These are phyloP conservation scores for Hypoxylon sp. DNA, from an alignment of 2,329 filamentous ascomycete genomes.

Conservation along the genomic window DNA sequence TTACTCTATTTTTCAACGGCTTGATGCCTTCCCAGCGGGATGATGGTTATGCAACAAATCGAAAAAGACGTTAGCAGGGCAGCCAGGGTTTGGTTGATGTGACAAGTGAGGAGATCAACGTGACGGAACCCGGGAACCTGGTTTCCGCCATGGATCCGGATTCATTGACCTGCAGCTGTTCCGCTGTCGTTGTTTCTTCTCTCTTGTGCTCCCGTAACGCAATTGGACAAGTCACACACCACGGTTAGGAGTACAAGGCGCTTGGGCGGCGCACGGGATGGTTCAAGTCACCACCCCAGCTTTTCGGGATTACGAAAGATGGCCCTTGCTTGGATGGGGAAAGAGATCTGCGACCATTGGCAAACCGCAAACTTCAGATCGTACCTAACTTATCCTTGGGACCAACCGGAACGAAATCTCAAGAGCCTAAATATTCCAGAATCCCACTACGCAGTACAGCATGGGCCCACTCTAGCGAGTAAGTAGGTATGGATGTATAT, in stretches of 20 bases:
- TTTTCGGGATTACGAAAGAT: constrained; percentile 44
- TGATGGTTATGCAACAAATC: constrained; percentile 29
- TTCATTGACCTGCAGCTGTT: constrained; percentile 48
- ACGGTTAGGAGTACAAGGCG: constrained; percentile 41
- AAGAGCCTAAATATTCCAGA: constrained; percentile 30
- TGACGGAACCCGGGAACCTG: constrained; percentile 45
- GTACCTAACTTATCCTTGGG: constrained; percentile 40
- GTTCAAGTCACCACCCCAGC: constrained; percentile 41
- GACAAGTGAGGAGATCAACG: constrained; percentile 43
- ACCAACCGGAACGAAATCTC: constrained; percentile 41
- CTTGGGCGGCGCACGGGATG: constrained; percentile 44
- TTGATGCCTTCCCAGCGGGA: constrained; percentile 30
- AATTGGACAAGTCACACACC: constrained; percentile 41
- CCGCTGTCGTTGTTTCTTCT: constrained; percentile 47
- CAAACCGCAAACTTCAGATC: constrained; percentile 44
- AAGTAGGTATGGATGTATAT: too few species aligned
- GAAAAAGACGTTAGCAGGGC: constrained; percentile 40
- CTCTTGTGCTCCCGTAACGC: constrained; percentile 33
- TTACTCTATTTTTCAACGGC: constrained; percentile 20
- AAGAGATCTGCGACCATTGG: constrained; percentile 42
- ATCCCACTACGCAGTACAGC: constrained; percentile 11
- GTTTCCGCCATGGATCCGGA: constrained; percentile 45
- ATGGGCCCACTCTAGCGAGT: constrained; percentile 9
- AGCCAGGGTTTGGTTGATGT: constrained; percentile 38
- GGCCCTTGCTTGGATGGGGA: constrained; percentile 41